Base-by-base conservation (phyloP, 129 eudicot species). In the Tanacetum coccineum region DNA sequence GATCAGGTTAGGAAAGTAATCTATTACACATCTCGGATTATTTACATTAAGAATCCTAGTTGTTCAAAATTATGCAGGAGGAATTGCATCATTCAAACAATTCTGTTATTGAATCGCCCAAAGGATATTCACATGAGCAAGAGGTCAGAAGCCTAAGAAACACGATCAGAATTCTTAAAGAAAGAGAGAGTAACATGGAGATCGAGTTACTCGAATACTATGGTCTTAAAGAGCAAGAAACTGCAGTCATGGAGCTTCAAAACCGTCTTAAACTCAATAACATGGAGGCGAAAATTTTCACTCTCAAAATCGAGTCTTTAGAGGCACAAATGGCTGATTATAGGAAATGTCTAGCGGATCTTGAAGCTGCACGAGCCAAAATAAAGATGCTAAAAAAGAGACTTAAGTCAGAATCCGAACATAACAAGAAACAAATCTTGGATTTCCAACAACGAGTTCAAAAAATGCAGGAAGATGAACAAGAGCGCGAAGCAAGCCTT, bases 171-270 rank as follows among this genome's bases (percentile, higher is more conserved):
- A 76, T 74, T 57, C 91, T 88, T 17, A 64, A 76, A 78, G 91
- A 88, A 68, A 74, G 95, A 68, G 98, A 92, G 74, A 78, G 68
- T 25, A 73, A 44, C 40, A 81, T 92, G 26, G 95, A 92, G 81
- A 82, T 82, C 11, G 85, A 92, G n/a, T 75, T 88, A 79, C 96
- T 92, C 10, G 96, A 92, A 71, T 92, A 85, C 73, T 22, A 22
- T 22, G 25, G 25, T 22, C 25, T 22, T 22, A 22, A 22, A 22
- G 25, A 22, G 25, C 25, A 22, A 22, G 25, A 22, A 1, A 22
- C 25, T 22, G 25, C 25, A 0, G 78, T 88, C 30, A 80, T 83
- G 84, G 98, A 92, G 84, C 96, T 88, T 56, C 96, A 82, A 48
- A 92, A 80, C 74, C 80, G 87, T 17, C 77, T 92, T 56, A 85